Base-by-base conservation (phyloP, 345 rosid species). In the Pistacia vera region DNA sequence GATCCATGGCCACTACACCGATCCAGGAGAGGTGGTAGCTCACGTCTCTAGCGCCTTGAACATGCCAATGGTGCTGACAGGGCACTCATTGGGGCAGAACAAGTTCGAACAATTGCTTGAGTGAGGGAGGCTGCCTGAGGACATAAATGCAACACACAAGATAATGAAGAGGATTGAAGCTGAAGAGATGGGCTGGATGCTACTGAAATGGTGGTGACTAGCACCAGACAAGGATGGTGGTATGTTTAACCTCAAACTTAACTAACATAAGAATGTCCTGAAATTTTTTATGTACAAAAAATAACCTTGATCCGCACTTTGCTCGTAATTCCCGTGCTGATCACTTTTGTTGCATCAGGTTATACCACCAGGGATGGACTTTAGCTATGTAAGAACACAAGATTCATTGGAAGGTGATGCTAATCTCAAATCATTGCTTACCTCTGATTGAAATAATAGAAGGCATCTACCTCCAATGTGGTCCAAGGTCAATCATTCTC, bases 201-300 rank as follows among this genome's bases (percentile, higher is more conserved):
- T 4, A 81, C 95, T 16, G 90, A 88, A 68, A 85, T 88, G 90
- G 87, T 90, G 73, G 90, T 88, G 7, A 90, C 95, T 10, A 90
- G 95, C 81, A 90, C 92, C 3, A 87, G 86, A 75, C 95, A n/a
- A 88, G 79, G 95, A 90, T 87, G 89, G 86, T 87, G 92, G 92
- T 90, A 86, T 22, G 81, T 8, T 78, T 65, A 69, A 25, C 18
- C 57, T 41, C 8, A 41, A 41, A 41, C 46, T 6, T 4, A 41
- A 0, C 46, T 41, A 41, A 41, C 8, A 41, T 41, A 36, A 1
- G 3, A 36, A 3, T 36, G 51, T 69, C 74, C 46, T 35, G 56
- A 59, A 38, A 68, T 48, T 12, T n/a, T 68, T 41, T 38, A 4
- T 68, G 16, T 17, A 28, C 2, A 2, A 2, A 28, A 2, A 28